phyloP scores from a whole-genome alignment of 768 basidiomycete species.

The Cystofilobasidium capitatum region DNA sequence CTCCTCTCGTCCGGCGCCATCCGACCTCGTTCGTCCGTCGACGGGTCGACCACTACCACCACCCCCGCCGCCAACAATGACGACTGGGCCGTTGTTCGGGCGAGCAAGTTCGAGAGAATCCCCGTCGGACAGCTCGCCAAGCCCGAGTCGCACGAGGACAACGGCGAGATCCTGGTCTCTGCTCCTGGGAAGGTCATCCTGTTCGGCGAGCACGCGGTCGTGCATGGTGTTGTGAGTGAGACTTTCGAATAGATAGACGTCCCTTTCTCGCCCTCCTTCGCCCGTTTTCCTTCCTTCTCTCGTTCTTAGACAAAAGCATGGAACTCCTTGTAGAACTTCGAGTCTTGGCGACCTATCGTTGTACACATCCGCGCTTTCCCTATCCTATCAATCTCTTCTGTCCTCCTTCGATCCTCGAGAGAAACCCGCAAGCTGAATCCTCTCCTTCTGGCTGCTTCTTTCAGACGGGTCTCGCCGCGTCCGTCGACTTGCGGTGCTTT shows the following conservation, averaged over 20 bases:
- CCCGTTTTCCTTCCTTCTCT: conserved; percentile 17
- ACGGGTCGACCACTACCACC: conserved; percentile 28
- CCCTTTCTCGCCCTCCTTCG: neutral
- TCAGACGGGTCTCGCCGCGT: conserved; percentile 87
- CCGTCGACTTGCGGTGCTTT: conserved; percentile 91
- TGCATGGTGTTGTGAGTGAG: conserved; percentile 79
- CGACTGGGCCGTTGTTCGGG: conserved; percentile 38
- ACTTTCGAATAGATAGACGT: neutral
- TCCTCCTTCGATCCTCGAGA: neutral
- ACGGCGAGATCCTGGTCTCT: conserved; percentile 55
- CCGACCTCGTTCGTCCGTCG: conserved; percentile 29
- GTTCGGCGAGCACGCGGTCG: conserved; percentile 98
- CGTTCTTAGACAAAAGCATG: too few relatives aligned
- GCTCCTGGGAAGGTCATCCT: conserved; percentile 97
- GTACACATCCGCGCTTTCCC: neutral
- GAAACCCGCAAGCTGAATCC: neutral
- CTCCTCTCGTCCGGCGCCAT: conserved; percentile 87
- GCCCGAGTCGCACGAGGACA: conserved; percentile 26
- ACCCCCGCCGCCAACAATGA: conserved; percentile 32
- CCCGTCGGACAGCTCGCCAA: conserved; percentile 8
- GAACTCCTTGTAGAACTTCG: neutral
- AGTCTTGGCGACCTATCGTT: neutral
- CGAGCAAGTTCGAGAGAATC: conserved; percentile 33
- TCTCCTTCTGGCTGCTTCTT: neutral
- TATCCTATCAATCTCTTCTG: neutral